phyloP scores from a whole-genome alignment of 768 basidiomycete species.

The Tulasnella sp. region DNA sequence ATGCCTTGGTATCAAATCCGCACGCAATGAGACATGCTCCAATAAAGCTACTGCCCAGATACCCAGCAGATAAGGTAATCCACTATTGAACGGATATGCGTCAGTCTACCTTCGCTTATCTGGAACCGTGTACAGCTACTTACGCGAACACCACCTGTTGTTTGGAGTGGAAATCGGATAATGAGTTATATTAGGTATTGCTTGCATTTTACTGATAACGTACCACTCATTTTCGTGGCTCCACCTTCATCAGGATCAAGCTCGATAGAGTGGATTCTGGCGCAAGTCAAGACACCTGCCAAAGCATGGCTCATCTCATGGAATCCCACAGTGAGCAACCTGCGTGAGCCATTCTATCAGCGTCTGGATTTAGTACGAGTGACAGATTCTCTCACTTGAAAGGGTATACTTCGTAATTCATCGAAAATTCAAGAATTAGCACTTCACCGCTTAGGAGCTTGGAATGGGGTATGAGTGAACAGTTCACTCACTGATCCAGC shows the following conservation, averaged over 20 bases:
- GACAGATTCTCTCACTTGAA: constrained; percentile 53
- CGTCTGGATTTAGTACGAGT: background rate
- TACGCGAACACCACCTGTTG: background rate
- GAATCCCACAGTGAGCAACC: constrained; percentile 45
- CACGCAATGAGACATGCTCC: constrained; percentile 79
- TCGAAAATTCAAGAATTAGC: constrained; percentile 5
- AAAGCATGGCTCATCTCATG: constrained; percentile 91
- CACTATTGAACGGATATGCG: too few relatives aligned
- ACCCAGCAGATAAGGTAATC: constrained; percentile 48
- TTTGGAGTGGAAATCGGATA: background rate
- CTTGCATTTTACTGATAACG: constrained; percentile 22
- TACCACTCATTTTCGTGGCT: constrained; percentile 75
- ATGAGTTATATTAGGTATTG: background rate
- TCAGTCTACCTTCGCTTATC: too few relatives aligned
- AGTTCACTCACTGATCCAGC: constrained; percentile 51
- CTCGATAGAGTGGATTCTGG: constrained; percentile 72
- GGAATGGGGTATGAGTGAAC: background rate
- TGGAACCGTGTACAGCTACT: background rate
- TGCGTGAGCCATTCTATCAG: background rate
- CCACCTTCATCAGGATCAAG: constrained; percentile 84
- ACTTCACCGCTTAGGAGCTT: background rate
- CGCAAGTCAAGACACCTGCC: constrained; percentile 68
- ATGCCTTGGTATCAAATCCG: constrained; percentile 79
- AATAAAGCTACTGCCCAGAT: constrained; percentile 74
- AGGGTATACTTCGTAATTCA: constrained; percentile 51